phyloP scores from a whole-genome alignment of 805 yeast genomes.

The Pichia manshurica region DNA sequence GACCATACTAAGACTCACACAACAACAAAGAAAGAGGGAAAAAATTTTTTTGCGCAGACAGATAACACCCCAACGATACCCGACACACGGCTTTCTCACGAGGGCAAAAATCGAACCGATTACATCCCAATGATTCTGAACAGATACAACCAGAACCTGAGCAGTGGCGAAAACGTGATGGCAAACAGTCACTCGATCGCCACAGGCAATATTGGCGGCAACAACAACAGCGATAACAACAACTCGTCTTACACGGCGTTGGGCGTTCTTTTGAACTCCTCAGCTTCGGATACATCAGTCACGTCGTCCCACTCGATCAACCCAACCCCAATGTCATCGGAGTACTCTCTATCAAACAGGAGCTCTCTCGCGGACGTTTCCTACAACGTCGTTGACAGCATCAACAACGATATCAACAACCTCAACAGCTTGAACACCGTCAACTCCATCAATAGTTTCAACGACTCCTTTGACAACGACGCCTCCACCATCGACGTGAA shows the following conservation, averaged over 20 bases:
- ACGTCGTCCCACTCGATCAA: conserved; percentile 2
- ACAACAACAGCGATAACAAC: too few relatives aligned
- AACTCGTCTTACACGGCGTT: not conserved
- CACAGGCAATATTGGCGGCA: too few relatives aligned
- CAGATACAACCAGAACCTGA: too few relatives aligned
- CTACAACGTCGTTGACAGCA: not conserved
- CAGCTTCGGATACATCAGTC: conserved; percentile 8
- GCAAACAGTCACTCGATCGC: too few relatives aligned
- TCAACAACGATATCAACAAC: not conserved
- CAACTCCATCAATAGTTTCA: not conserved
- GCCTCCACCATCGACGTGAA: not conserved
- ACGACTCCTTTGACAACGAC: not conserved
- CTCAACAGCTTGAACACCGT: not conserved
- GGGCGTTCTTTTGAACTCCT: not conserved
- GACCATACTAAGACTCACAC: too few relatives aligned
- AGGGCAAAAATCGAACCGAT: too few relatives aligned
- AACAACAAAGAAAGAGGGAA: too few relatives aligned
- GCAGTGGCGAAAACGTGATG: too few relatives aligned
- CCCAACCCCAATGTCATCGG: conserved; percentile 13
- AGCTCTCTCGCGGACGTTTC: conserved; percentile 9
- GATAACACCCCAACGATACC: too few relatives aligned
- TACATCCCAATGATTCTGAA: too few relatives aligned
- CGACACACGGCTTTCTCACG: too few relatives aligned
- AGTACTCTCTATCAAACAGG: conserved; percentile 14
- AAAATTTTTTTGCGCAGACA: too few relatives aligned